Conservation (phyloP, 305 asterid genomes). For the Solanum aculeatissimum region DNA sequence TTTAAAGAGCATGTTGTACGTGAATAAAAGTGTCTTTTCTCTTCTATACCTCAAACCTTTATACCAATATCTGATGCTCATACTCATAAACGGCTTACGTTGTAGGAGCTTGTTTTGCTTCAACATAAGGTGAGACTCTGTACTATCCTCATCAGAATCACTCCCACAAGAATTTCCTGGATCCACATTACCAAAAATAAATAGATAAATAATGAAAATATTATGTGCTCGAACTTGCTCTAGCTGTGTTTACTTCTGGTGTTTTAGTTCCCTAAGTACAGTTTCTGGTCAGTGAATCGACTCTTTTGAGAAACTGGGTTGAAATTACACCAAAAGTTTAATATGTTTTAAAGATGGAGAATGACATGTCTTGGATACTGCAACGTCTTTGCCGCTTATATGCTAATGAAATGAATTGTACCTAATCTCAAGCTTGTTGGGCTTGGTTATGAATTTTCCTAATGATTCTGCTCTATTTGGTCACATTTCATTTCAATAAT, state of each 20-base stretch:
- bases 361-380: not conserved
- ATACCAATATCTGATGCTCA: not conserved
- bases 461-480: not conserved
- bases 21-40: no score
- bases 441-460: not conserved
- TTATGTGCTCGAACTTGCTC: not conserved
- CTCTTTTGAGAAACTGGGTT: not conserved
- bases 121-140: constrained; percentile 4
- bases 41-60: no score
- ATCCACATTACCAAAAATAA: not conserved
- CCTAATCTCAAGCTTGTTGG: not conserved
- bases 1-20: no score
- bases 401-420: not conserved
- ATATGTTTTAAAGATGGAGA: not conserved
- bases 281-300: not conserved
- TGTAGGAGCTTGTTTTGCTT: not conserved
- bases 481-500: not conserved
- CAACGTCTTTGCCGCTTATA: not conserved
- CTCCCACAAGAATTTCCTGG: constrained; percentile 14
- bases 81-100: not conserved
- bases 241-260: not conserved
- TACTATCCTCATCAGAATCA: constrained; percentile 15
- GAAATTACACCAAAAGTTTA: not conserved
- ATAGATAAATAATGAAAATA: not conserved
- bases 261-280: not conserved